Evolutionary conservation across 768 basidiomycete genomes (phyloP).

Genomic region (Russula sp.): DNA sequence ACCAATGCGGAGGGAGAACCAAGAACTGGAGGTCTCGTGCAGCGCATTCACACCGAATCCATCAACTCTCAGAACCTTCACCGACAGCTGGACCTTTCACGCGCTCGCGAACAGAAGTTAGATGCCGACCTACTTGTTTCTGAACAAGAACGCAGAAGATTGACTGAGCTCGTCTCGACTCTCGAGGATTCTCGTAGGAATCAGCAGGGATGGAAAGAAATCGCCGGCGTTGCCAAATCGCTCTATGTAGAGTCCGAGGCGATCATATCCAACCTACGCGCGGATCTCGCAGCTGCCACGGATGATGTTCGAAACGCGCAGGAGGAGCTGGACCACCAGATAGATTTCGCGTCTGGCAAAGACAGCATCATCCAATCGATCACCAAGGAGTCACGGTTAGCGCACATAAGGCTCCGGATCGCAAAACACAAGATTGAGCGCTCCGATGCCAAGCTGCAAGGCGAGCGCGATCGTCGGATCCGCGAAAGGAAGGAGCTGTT

Average conservation of each 20-base stretch:
- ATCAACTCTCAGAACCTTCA: background rate
- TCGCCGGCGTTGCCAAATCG: background rate
- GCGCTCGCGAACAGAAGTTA: constrained; percentile 3
- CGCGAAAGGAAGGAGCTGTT: background rate
- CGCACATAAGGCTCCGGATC: background rate
- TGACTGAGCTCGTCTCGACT: background rate
- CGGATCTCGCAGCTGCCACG: background rate
- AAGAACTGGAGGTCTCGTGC: background rate
- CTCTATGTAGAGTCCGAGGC: background rate
- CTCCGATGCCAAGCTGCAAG: background rate
- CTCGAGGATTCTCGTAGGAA: constrained; percentile 13
- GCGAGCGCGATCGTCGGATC: background rate
- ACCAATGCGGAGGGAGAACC: background rate
- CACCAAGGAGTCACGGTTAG: background rate
- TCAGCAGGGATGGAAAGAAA: background rate
- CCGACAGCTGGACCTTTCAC: constrained; percentile 4
- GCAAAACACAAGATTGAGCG: background rate
- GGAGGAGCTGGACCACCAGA: background rate
- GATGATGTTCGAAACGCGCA: background rate
- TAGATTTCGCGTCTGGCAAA: constrained; percentile 1
- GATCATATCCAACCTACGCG: background rate
- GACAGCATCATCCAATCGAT: constrained; percentile 4
- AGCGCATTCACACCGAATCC: background rate
- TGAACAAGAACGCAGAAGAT: background rate
- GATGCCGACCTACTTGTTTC: constrained; percentile 9